Base-by-base conservation (phyloP, 1,284 basidiomycete genomes). In the Ceratorhiza oryzae-sativae region DNA sequence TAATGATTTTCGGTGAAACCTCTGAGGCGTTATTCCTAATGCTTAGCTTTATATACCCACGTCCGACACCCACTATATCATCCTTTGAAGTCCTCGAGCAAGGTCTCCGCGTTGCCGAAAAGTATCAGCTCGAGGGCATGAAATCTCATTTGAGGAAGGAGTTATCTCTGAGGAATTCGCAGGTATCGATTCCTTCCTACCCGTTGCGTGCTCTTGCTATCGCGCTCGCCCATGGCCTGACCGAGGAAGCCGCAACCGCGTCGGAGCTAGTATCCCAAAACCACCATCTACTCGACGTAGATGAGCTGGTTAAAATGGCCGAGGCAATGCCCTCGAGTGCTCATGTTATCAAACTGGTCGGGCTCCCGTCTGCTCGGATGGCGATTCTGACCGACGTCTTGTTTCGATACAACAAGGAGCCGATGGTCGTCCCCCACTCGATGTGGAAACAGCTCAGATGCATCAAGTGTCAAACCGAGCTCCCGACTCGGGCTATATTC, bases 81-180 rank as follows among this genome's bases (percentile, higher is more conserved):
- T 55, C 63, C 3, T 56, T 67, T 23, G 49, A 67, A 18, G 30
- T 45, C 1, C 25, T 67, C 10, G 49, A 30, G 15, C 15, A 27
- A n/a, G 63, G 18, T 1, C 6, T 67, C 25, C 63, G 55, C 27
- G 32, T 42, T 13, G 63, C 63, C 1, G 39, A 67, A 20, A 67
- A 67, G 23, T 67, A 67, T 20, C 49, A 67, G 18, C 63, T 67
- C 15, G 51, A 55, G 10, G 49, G 41, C 25, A 55, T 67, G 63
- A 41, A 56, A 30, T 3, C 6, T 6, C 18, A 27, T 12, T 34
- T 67, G 36, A 30, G 49, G 12, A 18, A 67, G 23, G 20, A 18
- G 12, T 51, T 67, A 18, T 41, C 36, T 10, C 34, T 55, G 1
- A 42, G n/a, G 25, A 32, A 30, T 15, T 67, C 63, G 23, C 49